These are phyloP conservation scores for Colletotrichum plurivorum DNA, from an alignment of 2,329 filamentous ascomycete genomes.

Conservation along the genomic window DNA sequence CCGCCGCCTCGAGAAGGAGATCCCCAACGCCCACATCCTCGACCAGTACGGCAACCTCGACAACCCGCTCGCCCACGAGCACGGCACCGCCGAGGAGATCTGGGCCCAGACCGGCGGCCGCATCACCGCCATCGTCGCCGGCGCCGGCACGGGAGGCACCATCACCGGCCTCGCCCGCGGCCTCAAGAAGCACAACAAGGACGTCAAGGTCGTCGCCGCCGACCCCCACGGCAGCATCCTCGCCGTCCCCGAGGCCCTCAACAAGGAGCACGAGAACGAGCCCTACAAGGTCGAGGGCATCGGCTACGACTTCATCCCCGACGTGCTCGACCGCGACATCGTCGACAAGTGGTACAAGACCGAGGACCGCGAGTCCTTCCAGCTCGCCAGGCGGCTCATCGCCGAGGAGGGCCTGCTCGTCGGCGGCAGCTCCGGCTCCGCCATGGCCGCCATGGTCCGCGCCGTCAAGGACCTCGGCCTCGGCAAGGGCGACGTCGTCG, in stretches of 20 bases:
- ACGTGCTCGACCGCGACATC: conserved; percentile 84
- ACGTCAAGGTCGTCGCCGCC: conserved; percentile 91
- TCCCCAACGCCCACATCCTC: conserved; percentile 96
- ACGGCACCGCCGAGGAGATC: conserved; percentile 95
- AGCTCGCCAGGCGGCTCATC: conserved; percentile 90
- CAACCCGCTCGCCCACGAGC: conserved; percentile 94
- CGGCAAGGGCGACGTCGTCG: conserved; percentile 86
- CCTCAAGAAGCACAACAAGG: conserved; percentile 86
- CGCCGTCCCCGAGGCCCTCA: conserved; percentile 84
- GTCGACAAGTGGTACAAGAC: conserved; percentile 99
- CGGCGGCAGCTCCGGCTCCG: conserved; percentile 93
- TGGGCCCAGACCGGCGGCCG: conserved; percentile 91
- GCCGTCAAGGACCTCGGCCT: conserved; percentile 84
- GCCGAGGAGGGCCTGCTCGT: conserved; percentile 94
- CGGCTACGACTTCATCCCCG: conserved; percentile 97
- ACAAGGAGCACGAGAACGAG: conserved; percentile 84
- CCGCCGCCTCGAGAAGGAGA: conserved; percentile 89
- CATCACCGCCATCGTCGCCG: conserved; percentile 87
- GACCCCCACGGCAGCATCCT: conserved; percentile 95
- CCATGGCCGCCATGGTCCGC: conserved; percentile 84
- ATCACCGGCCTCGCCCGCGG: conserved; percentile 91
- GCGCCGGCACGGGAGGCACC: conserved; percentile 95
- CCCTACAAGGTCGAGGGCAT: conserved; percentile 99
- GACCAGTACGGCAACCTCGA: conserved; percentile 95
- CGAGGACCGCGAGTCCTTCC: conserved; percentile 91